These are phyloP conservation scores for Chrysoporthe puriensis DNA, from an alignment of 2,329 filamentous ascomycete genomes.

Conservation along the genomic window DNA sequence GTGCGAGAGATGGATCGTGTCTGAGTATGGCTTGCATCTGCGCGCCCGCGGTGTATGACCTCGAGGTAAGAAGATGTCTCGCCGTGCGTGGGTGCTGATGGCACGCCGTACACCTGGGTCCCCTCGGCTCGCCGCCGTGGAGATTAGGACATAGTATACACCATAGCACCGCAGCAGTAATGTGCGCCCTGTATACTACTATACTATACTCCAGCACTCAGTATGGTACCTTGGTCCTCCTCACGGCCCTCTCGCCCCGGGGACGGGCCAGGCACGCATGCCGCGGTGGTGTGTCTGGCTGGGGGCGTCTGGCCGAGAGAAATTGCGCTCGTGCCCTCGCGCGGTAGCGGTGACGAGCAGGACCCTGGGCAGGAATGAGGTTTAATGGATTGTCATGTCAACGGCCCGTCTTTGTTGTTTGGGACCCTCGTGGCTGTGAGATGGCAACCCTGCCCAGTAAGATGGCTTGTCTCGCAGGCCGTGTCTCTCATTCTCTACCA, in stretches of 20 bases:
- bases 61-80: not conserved
- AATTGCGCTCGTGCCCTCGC: not conserved
- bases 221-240: too few relatives aligned
- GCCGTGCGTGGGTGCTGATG: not conserved
- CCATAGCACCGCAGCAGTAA: too few relatives aligned
- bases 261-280: too few relatives aligned
- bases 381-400: not conserved
- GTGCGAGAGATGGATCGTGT: not conserved
- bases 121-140: not conserved
- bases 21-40: not conserved
- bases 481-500: not conserved
- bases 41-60: not conserved
- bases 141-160: too few relatives aligned
- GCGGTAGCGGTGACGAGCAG: not conserved
- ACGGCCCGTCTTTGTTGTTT: not conserved
- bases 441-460: not conserved
- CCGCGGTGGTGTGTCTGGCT: too few relatives aligned
- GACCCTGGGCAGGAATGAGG: not conserved
- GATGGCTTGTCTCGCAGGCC: not conserved
- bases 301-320: too few relatives aligned
- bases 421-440: not conserved
- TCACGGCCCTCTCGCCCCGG: too few relatives aligned
- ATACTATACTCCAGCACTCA: too few relatives aligned
- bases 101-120: not conserved
- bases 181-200: too few relatives aligned